These are phyloP conservation scores for Rhizopus arrhizus DNA, from an alignment of 371 early-diverging fungal species.

Conservation along the genomic window DNA sequence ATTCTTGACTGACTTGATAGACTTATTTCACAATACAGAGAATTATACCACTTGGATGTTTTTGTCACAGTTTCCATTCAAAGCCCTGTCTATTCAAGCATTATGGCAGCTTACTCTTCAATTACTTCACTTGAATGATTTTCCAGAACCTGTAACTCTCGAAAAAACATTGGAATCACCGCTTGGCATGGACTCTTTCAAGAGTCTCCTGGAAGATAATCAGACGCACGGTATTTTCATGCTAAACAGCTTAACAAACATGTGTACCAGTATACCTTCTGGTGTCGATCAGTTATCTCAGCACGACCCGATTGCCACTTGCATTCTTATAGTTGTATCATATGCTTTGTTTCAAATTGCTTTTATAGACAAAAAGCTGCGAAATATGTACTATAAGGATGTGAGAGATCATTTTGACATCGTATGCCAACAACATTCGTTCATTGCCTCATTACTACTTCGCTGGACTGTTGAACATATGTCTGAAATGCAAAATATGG, in stretches of 20 bases:
- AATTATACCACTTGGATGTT: constrained; percentile 39
- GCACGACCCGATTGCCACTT: constrained; percentile 18
- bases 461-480: constrained; percentile 52
- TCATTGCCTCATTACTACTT: constrained; percentile 46
- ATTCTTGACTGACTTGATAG: constrained; percentile 14
- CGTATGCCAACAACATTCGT: constrained; percentile 45
- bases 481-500: constrained; percentile 51
- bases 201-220: constrained; percentile 23
- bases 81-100: constrained; percentile 42
- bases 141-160: constrained; percentile 6
- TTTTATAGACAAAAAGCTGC: constrained; percentile 45
- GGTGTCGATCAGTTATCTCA: constrained; percentile 18
- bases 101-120: constrained; percentile 37
- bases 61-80: constrained; percentile 54
- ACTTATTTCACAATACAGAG: neutral
- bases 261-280: constrained; percentile 33
- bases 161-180: constrained; percentile 15
- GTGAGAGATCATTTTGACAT: constrained; percentile 49
- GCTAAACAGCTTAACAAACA: constrained; percentile 38
- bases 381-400: constrained; percentile 54
- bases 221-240: constrained; percentile 40
- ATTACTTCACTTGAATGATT: constrained; percentile 23
- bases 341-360: constrained; percentile 51
- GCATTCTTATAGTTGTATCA: constrained; percentile 40
- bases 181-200: constrained; percentile 34